Evolutionary conservation across 257 asterid genomes (phyloP).

Genomic region (Echium plantagineum): DNA sequence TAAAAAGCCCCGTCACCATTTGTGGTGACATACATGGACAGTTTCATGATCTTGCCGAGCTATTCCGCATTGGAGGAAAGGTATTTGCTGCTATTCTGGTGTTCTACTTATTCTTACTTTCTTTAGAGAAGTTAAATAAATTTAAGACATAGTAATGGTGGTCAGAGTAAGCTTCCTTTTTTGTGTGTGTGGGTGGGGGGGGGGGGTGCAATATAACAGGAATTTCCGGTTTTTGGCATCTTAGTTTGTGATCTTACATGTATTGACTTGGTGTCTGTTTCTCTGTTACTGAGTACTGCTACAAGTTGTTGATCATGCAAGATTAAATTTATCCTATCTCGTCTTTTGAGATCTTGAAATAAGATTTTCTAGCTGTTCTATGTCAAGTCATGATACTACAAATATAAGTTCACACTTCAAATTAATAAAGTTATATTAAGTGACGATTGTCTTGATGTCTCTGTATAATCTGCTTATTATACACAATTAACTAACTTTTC

Average conservation of each 20-base stretch:
- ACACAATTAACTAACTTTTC: slow-evolving; percentile 1
- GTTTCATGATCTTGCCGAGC: slow-evolving; percentile 62
- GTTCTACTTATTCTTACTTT: not conserved
- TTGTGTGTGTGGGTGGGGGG: too few relatives aligned
- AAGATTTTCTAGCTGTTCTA: too few relatives aligned
- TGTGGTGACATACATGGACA: slow-evolving; percentile 75
- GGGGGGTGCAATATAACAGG: not conserved
- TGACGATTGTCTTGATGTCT: too few relatives aligned
- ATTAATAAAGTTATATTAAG: too few relatives aligned
- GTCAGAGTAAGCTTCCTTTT: too few relatives aligned
- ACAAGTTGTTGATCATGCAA: too few relatives aligned
- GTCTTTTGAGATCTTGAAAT: too few relatives aligned
- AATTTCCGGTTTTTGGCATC: not conserved
- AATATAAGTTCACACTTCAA: too few relatives aligned
- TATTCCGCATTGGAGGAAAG: slow-evolving; percentile 65
- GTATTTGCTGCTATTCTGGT: slow-evolving; percentile 17
- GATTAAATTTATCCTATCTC: too few relatives aligned
- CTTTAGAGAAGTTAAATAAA: not conserved
- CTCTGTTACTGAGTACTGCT: not conserved
- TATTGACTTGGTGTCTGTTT: not conserved
- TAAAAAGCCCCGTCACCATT: slow-evolving; percentile 54
- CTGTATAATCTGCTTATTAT: too few relatives aligned
- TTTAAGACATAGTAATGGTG: too few relatives aligned
- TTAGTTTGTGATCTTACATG: not conserved
- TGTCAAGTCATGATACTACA: too few relatives aligned